Base-by-base conservation (phyloP, 495 filamentous ascomycete genomes). In the Collariella sp. region DNA sequence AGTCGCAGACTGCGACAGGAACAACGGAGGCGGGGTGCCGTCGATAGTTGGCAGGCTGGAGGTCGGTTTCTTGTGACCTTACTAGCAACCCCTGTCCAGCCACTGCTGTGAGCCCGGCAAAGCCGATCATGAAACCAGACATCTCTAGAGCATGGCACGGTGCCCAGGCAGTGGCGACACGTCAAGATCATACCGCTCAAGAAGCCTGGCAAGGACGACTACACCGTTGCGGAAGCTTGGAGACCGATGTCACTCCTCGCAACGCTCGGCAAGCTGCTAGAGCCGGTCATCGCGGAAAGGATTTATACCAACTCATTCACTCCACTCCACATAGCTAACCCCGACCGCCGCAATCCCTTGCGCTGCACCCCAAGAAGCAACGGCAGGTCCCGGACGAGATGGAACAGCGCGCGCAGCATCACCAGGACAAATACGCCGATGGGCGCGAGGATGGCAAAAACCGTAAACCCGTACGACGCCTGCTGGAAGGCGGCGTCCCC, bases 71-170 rank as follows among this genome's bases (percentile, higher is more conserved):
- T 19, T 20, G 38, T 41, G 13, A 18, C 16, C 38, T 11, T 19
- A 18, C 16, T 41, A 19, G 12, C 13, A 41, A 18, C 38, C 38
- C 38, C 35, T 41, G 38, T 78, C 75, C 29, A 59, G 68, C n/a
- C n/a, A n/a, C n/a, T n/a, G n/a, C n/a, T n/a, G n/a, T n/a, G n/a
- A n/a, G n/a, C n/a, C n/a, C n/a, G n/a, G n/a, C n/a, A n/a, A n/a
- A n/a, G n/a, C n/a, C n/a, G n/a, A n/a, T n/a, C n/a, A n/a, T n/a
- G n/a, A n/a, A n/a, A n/a, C n/a, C n/a, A n/a, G n/a, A n/a, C n/a
- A n/a, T 41, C 39, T 18, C 39, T 41, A 6, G 39, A 41, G 16
- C 7, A 18, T 15, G 39, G n/a, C 7, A 19, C 39, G 11, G 16
- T 41, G 4, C 39, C 39, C 7, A 41, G 16, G 4, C 12, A 41